Conservation (phyloP, 2,329 filamentous ascomycete genomes). For the Colletotrichum melonis region DNA sequence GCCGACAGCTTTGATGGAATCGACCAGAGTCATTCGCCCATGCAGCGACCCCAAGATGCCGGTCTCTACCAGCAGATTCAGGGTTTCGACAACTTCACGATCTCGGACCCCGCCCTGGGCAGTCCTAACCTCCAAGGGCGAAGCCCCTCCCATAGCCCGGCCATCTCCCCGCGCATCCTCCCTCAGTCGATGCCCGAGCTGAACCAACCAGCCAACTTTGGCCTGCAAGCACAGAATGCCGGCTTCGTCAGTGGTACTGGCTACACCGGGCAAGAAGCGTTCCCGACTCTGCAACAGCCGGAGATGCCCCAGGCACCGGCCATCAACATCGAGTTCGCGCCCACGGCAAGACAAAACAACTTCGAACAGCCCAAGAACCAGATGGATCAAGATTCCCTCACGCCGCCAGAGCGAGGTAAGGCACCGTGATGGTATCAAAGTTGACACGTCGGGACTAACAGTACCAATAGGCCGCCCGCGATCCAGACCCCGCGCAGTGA, state of each 20-base stretch:
- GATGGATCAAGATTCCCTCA: slow-evolving; percentile 83
- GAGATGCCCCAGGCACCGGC: slow-evolving; percentile 84
- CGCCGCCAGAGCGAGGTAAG: slow-evolving; percentile 79
- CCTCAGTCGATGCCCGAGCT: slow-evolving; percentile 67
- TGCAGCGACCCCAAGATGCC: slow-evolving; percentile 79
- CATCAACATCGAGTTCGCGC: slow-evolving; percentile 94
- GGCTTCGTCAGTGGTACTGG: slow-evolving; percentile 49
- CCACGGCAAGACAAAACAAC: slow-evolving; percentile 73
- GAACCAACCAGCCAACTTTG: slow-evolving; percentile 59
- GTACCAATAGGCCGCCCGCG: slow-evolving; percentile 56
- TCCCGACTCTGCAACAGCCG: slow-evolving; percentile 61
- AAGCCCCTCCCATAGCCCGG: slow-evolving; percentile 81
- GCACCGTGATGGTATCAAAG: neutral
- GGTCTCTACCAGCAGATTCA: slow-evolving; percentile 82
- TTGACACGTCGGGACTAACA: slow-evolving; percentile 35
- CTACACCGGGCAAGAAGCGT: slow-evolving; percentile 59
- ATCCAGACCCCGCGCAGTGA: slow-evolving; percentile 66
- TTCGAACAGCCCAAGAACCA: slow-evolving; percentile 75
- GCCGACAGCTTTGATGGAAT: slow-evolving; percentile 83
- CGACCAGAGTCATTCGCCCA: slow-evolving; percentile 80
- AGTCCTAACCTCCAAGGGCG: slow-evolving; percentile 77
- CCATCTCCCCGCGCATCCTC: slow-evolving; percentile 71
- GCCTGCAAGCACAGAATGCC: slow-evolving; percentile 53
- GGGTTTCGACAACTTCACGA: slow-evolving; percentile 81
- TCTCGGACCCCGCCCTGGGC: slow-evolving; percentile 76